Percentiles rank a stretch among this genome's conserved stretches.
Evolutionary conservation across 2,329 filamentous ascomycete species (phyloP).

Genomic region (Calonectria hongkongensis): DNA sequence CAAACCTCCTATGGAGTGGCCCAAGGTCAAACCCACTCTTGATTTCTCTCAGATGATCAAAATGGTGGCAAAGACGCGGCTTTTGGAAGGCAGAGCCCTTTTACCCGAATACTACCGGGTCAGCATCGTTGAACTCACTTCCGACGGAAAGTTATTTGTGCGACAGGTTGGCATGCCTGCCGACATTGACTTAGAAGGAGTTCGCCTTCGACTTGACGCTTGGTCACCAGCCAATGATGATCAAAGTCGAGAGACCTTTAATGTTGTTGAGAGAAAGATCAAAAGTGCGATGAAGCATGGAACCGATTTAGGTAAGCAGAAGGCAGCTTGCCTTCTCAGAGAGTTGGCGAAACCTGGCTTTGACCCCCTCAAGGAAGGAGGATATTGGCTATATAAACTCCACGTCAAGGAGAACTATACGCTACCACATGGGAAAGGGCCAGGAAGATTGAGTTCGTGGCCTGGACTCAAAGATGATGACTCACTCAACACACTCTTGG

Average conservation of each 20-base stretch:
- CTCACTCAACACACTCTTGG: constrained; percentile 36
- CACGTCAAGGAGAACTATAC: constrained; percentile 34
- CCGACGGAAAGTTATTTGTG: constrained; percentile 42
- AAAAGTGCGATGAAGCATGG: constrained; percentile 13
- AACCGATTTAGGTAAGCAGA: constrained; percentile 32
- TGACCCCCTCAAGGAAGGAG: constrained; percentile 34
- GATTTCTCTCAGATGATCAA: constrained; percentile 28
- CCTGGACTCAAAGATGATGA: constrained; percentile 34
- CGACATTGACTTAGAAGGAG: constrained; percentile 29
- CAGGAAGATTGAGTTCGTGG: constrained; percentile 43
- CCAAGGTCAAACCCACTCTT: constrained; percentile 30
- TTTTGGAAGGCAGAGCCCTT: constrained; percentile 41
- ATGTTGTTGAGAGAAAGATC: constrained; percentile 36
- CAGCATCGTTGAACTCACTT: constrained; percentile 45
- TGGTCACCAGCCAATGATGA: constrained; percentile 43
- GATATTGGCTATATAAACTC: constrained; percentile 47
- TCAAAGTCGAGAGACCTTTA: constrained; percentile 33
- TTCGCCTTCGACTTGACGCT: constrained; percentile 45
- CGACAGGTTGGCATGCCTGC: constrained; percentile 39
- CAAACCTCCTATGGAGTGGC: constrained; percentile 41
- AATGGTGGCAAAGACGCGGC: constrained; percentile 49
- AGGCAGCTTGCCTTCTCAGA: constrained; percentile 13
- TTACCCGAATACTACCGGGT: constrained; percentile 46
- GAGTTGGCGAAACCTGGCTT: constrained; percentile 30
- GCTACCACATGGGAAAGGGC: constrained; percentile 40